Percentiles rank a stretch among this genome's conserved stretches.
These are phyloP conservation scores for Vaccinium myrtillus DNA, from an alignment of 148 eudicot species.

Conservation along the genomic window DNA sequence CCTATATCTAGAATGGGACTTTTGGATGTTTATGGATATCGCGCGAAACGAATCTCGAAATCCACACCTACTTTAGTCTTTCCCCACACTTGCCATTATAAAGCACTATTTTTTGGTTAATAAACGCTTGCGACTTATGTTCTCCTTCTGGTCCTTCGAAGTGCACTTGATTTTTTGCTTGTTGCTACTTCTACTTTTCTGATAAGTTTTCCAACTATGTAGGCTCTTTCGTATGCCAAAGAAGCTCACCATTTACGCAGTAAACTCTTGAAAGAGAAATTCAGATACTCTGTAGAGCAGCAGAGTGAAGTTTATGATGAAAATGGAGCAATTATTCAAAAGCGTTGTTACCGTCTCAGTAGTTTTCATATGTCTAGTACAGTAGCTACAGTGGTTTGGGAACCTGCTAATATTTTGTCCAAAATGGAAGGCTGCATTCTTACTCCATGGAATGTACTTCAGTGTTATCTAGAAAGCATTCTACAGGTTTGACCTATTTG, in stretches of 20 bases:
- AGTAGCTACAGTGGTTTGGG: conserved; percentile 52
- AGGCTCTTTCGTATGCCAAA: conserved; percentile 86
- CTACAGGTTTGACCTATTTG: conserved; percentile 61
- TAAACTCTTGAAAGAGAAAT: conserved; percentile 65
- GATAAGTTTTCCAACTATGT: conserved; percentile 12
- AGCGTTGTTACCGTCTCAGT: conserved; percentile 37
- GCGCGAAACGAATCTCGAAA: not conserved
- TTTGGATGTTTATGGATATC: not conserved
- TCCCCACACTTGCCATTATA: not conserved
- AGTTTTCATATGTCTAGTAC: conserved; percentile 39
- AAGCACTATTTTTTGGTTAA: not conserved
- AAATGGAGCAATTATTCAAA: conserved; percentile 36
- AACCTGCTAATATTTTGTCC: conserved; percentile 18
- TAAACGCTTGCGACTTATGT: not conserved
- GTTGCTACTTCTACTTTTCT: not conserved
- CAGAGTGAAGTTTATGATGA: conserved; percentile 36
- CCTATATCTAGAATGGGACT: not conserved
- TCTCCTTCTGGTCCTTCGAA: not conserved
- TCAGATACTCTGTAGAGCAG: conserved; percentile 48
- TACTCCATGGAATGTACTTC: conserved; percentile 92
- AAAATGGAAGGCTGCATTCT: conserved; percentile 51
- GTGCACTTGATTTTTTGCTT: not conserved
- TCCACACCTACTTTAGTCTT: not conserved
- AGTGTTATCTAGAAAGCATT: conserved; percentile 88
- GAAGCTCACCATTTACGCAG: conserved; percentile 72